Evolutionary conservation across 495 filamentous ascomycete genomes (phyloP).

Genomic region (Saxispiralis lemnorum): DNA sequence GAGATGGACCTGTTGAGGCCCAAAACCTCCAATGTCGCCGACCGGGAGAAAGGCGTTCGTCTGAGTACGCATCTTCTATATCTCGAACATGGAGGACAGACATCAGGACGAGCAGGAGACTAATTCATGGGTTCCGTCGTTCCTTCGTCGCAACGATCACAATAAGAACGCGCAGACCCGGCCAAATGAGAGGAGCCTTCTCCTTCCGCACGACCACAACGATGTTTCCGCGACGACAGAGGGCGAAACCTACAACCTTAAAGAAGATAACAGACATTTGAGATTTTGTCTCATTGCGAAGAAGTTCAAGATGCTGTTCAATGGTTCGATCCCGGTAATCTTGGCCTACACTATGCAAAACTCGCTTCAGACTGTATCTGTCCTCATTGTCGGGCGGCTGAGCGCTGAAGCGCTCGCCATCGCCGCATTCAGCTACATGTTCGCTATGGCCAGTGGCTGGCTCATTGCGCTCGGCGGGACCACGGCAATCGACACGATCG

Average conservation of each 20-base stretch:
- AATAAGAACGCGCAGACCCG: too few relatives aligned
- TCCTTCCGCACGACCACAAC: slow-evolving; percentile 18
- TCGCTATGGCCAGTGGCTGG: slow-evolving; percentile 82
- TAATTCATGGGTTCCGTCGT: too few relatives aligned
- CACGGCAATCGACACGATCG: slow-evolving; percentile 76
- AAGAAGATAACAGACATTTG: slow-evolving; percentile 14
- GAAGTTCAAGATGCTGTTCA: slow-evolving; percentile 54
- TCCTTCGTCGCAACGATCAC: too few relatives aligned
- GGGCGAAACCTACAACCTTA: slow-evolving; percentile 21
- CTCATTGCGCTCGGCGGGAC: slow-evolving; percentile 83
- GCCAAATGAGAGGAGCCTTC: neutral
- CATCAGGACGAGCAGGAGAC: too few relatives aligned
- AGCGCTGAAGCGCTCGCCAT: slow-evolving; percentile 68
- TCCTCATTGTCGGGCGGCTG: slow-evolving; percentile 65
- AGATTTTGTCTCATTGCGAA: slow-evolving; percentile 26
- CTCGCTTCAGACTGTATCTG: slow-evolving; percentile 69
- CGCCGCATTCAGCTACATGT: slow-evolving; percentile 84
- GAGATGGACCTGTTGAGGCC: too few relatives aligned
- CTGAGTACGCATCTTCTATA: too few relatives aligned
- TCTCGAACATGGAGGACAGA: too few relatives aligned
- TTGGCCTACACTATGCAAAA: slow-evolving; percentile 81
- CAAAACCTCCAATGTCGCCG: too few relatives aligned
- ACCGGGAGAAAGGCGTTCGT: too few relatives aligned
- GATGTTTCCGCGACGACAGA: slow-evolving; percentile 2
- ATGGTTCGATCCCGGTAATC: slow-evolving; percentile 62